Evolutionary conservation across 2,329 filamentous ascomycete species (phyloP), one percentile per base, ranked within the genome.

Genomic region (Blastomyces parvus): DNA sequence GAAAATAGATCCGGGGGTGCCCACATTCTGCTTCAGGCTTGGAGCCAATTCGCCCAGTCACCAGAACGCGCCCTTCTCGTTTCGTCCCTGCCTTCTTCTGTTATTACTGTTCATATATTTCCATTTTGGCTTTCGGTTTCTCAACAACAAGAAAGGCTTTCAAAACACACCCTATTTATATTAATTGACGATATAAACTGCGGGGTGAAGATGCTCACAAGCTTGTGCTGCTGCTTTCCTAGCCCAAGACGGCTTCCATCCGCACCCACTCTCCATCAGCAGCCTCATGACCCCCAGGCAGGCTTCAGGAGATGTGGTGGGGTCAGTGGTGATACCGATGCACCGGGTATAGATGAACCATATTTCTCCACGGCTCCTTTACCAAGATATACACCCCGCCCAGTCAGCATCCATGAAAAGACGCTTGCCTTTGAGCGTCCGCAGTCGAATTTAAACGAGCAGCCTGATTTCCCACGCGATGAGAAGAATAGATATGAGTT

Each of bases 341-440:
- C 60, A 56, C 62, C 46, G 38, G 65, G 66, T 22, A 60, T 68
- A 9, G 66, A 72, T 59, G 66, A 69, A 60, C 72, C 71, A 61
- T 77, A 74, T 70, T 64, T 67, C 53, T 70, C 70, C 42, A 68
- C 72, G 59, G 68, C 70, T 48, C 76, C 76, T 13, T 72, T 77
- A 57, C 76, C 76, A 50, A 71, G 73, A 63, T 78, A 78, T 66
- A 78, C 76, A 0, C 72, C 74, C 3, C 74, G 72, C 1, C 75
- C 76, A 8, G 67, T 72, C 65, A 76, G 71, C 66, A 67, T 74
- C 30, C 69, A 74, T 55, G 76, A 78, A 64, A 78, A 78, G 65
- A 77, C 74, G 0, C 69, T 78, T 53, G 64, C 61, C 19, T 65
- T 67, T 46, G 56, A 61, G n/a, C 62, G 62, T 9, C 44, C 17